Base-by-base conservation (phyloP, 2,329 filamentous ascomycete genomes). In the Mariannaea elegans region DNA sequence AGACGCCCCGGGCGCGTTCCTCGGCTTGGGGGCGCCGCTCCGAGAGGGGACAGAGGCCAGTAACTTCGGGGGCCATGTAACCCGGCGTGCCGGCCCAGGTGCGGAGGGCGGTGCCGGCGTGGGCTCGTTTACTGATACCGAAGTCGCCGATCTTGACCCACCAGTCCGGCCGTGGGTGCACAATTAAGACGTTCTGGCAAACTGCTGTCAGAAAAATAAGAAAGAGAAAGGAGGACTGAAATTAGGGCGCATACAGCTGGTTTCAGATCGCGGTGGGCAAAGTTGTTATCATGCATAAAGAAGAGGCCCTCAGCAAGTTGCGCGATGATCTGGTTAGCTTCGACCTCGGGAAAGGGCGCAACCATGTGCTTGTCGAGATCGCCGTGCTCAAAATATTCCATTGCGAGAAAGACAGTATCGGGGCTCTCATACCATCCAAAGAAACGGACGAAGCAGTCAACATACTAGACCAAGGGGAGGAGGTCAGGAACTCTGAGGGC, bases 241-340 rank as follows among this genome's bases (percentile, higher is more conserved):
- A 6, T 23, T 18, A 14, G 18, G 14, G 14, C 12, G n/a, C 21
- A 29, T 45, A 50, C 47, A 2, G 19, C 18, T 14, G 47, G 47
- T 19, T 50, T 50, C 18, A 50, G 21, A 21, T 50, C 47, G 2
- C 47, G 47, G 18, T 50, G 47, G n/a, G 18, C 18, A n/a, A 39
- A 50, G 8, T 21, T n/a, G 5, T 50, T 38, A 4, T 38, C 31
- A 14, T 50, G 47, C 47, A 50, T 50, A 21, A 38, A 39, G 9
- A 18, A n/a, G 31, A 50, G 34, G 1, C 47, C 47, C 12, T 50
- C 32, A 9, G 18, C 14, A 6, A 50, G 4, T 14, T 50, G 47
- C 4, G 6, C 13, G 2, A 32, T 21, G 21, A 50, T 39, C 21
- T 50, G 32, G 14, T 27, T 39, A 6, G 18, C 19, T 16, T 50